A percentile compares a stretch with the other conserved stretches of the same genome.
phyloP scores from a whole-genome alignment of 495 filamentous ascomycete genomes.

The Hypoxylon perforatum region DNA sequence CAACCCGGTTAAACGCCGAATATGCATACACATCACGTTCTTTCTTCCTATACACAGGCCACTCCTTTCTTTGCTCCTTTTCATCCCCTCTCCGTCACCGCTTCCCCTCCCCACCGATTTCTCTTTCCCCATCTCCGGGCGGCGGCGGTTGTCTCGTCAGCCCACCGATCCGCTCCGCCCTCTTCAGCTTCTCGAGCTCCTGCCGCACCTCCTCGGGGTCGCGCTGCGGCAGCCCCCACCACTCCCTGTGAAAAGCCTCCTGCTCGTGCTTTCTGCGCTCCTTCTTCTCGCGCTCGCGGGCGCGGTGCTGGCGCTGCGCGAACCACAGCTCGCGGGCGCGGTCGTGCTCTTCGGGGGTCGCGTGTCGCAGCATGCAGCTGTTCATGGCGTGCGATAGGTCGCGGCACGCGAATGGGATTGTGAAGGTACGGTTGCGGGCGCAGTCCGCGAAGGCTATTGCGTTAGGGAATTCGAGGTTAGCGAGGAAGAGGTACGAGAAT shows the following conservation, averaged over 20 bases:
- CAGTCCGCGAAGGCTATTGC: conserved; percentile 92
- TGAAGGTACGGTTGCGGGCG: conserved; percentile 84
- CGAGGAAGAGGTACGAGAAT: conserved; percentile 9
- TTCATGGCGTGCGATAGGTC: conserved; percentile 86
- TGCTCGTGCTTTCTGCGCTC: conserved; percentile 64
- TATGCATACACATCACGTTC: conserved; percentile 35
- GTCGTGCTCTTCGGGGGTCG: conserved; percentile 86
- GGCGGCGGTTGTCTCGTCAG: conserved; percentile 36
- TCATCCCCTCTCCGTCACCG: conserved; percentile 14
- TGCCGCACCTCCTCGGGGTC: conserved; percentile 53
- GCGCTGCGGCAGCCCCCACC: conserved; percentile 67
- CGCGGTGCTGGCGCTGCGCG: conserved; percentile 72
- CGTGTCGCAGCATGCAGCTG: conserved; percentile 86
- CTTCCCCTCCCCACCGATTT: conserved; percentile 12
- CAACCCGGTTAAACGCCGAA: conserved; percentile 34
- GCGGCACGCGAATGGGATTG: conserved; percentile 86
- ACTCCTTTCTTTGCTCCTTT: conserved; percentile 3
- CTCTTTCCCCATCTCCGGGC: conserved; percentile 23
- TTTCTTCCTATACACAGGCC: conserved; percentile 13
- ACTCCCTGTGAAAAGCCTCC: conserved; percentile 68
- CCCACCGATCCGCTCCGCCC: conserved; percentile 54
- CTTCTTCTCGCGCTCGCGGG: conserved; percentile 69
- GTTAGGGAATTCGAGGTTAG: neutral
- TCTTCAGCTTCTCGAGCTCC: conserved; percentile 53
- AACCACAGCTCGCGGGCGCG: conserved; percentile 96